A percentile compares a stretch with the other conserved stretches of the same genome.
Conservation (phyloP, 1,284 basidiomycete genomes). For the Trichosporon coremiiforme region DNA sequence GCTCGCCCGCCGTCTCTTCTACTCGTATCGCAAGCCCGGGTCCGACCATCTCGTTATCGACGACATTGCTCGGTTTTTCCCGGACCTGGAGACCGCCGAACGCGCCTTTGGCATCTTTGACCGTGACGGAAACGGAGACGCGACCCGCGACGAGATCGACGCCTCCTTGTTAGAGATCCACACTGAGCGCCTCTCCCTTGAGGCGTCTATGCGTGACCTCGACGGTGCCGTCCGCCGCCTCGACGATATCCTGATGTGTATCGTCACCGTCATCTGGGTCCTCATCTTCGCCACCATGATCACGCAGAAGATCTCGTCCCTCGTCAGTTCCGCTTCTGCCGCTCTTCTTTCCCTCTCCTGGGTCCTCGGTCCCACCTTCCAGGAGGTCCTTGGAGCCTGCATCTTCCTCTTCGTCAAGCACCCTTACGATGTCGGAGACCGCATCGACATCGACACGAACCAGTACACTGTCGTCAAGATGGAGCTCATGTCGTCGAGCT, state of each 20-base stretch:
- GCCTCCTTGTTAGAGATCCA: constrained; percentile 80
- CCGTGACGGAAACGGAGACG: constrained; percentile 79
- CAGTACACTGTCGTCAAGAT: constrained; percentile 84
- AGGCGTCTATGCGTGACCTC: constrained; percentile 84
- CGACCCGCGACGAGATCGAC: constrained; percentile 72
- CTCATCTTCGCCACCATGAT: constrained; percentile 75
- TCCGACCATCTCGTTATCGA: constrained; percentile 65
- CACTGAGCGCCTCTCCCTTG: constrained; percentile 78
- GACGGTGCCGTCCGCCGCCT: constrained; percentile 80
- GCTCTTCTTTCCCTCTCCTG: constrained; percentile 82
- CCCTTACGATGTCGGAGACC: constrained; percentile 86
- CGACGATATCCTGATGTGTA: constrained; percentile 58
- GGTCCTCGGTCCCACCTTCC: constrained; percentile 73
- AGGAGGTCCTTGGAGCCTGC: constrained; percentile 59
- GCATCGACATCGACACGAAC: constrained; percentile 61
- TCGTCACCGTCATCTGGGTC: constrained; percentile 65
- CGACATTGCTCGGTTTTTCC: constrained; percentile 76
- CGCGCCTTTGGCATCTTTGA: constrained; percentile 75
- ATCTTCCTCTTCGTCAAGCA: constrained; percentile 83
- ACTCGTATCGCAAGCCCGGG: constrained; percentile 74
- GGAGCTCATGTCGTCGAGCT: constrained; percentile 71
- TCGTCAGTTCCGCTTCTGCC: constrained; percentile 79
- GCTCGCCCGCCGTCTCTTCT: constrained; percentile 80
- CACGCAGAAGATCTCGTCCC: constrained; percentile 69
- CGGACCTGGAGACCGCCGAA: constrained; percentile 67